Evolutionary conservation across 345 rosid genomes (phyloP), one percentile per base, ranked within the genome.

Genomic region (Lepidium africanum): DNA sequence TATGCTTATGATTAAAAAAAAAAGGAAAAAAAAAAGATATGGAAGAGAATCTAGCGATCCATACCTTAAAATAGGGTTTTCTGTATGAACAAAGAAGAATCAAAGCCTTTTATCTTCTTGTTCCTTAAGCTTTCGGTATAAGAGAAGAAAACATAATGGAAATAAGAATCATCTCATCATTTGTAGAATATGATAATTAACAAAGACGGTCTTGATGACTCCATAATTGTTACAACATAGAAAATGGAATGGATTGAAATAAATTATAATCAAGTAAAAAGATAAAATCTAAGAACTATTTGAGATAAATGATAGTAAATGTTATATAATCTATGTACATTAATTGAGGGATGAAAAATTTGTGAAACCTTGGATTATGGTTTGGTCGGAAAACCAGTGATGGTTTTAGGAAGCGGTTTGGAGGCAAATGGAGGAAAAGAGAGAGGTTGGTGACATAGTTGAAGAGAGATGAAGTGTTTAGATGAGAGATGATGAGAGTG

Each of bases 391-490:
- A 59, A 51, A 52, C 54, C 45, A 38, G 19, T 21, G 38, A 49
- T 65, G 60, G 59, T 63, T 64, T 63, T 54, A n/a, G 0, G 11
- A 50, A 65, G 17, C 9, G 12, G 66, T 69, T 62, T 62, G 13
- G 49, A 59, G 57, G 68, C 3, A 27, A 4, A 38, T 21, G 11
- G 33, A 13, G 10, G 1, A 6, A 17, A 43, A 21, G 65, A 59
- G 40, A 46, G 49, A 25, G 30, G 9, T 13, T 21, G 35, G 17
- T 39, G 69, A 53, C 46, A 16, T 35, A 36, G 33, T 37, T 61
- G 55, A 33, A 47, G 25, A 47, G 39, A 56, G 23, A 30, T 17
- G 16, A 48, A 30, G 63, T 35, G 42, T 40, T 21, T 27, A 43
- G 32, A 42, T 27, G 53, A 65, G 60, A 25, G 15, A 12, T 58